Conservation (phyloP, 164 flowering plant species). For the Piper betle region DNA sequence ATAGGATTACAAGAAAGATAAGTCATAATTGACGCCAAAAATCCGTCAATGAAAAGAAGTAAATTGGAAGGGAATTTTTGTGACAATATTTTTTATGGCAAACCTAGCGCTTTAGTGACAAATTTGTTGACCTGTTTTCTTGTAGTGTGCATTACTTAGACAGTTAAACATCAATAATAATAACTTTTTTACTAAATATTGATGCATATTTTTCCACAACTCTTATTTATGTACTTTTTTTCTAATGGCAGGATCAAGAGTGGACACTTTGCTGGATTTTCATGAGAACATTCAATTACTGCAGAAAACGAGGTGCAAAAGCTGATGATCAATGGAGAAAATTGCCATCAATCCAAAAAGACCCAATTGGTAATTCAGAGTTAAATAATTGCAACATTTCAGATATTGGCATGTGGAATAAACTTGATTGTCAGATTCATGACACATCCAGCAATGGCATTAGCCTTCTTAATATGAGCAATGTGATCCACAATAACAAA, state of each 20-base stretch:
- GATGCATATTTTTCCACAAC: neutral
- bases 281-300: neutral
- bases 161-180: too few relatives aligned
- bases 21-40: too few relatives aligned
- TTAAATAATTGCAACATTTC: neutral
- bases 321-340: neutral
- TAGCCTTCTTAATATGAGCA: neutral
- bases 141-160: too few relatives aligned
- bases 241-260: neutral
- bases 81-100: too few relatives aligned
- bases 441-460: neutral
- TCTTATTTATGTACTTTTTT: neutral
- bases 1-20: too few relatives aligned
- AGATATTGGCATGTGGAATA: neutral
- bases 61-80: too few relatives aligned
- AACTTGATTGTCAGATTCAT: neutral
- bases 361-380: neutral
- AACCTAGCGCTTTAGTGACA: too few relatives aligned
- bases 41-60: too few relatives aligned
- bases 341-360: neutral
- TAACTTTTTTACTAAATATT: too few relatives aligned
- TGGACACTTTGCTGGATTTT: neutral
- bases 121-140: too few relatives aligned
- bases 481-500: neutral
- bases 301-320: neutral